These are phyloP conservation scores for Beauveria varroae DNA, from an alignment of 2,329 filamentous ascomycete species.

Conservation along the genomic window DNA sequence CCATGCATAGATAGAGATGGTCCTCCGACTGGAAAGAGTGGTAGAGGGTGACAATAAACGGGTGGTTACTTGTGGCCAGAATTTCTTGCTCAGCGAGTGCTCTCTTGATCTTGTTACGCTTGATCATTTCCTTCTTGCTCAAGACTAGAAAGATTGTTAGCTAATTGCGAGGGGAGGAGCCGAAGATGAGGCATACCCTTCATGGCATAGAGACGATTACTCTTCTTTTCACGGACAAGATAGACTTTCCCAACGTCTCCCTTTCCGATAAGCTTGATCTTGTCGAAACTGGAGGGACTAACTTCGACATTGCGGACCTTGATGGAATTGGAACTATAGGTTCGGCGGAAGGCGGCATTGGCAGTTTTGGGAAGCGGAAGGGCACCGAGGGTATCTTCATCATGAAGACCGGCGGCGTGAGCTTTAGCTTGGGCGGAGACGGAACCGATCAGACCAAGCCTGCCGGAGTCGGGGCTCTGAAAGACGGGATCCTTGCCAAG, in stretches of 20 bases:
- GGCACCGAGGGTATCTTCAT: slow-evolving; percentile 47
- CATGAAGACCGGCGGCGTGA: slow-evolving; percentile 32
- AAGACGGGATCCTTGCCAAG: slow-evolving; percentile 73
- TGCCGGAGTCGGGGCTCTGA: slow-evolving; percentile 38
- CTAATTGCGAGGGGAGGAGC: background rate
- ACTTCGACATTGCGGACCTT: slow-evolving; percentile 97
- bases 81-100: slow-evolving; percentile 97
- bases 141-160: slow-evolving; percentile 52
- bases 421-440: slow-evolving; percentile 21
- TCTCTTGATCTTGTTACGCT: slow-evolving; percentile 99
- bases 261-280: slow-evolving; percentile 99
- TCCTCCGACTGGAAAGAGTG: slow-evolving; percentile 99
- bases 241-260: slow-evolving; percentile 99
- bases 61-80: slow-evolving; percentile 94
- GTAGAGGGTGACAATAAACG: slow-evolving; percentile 97
- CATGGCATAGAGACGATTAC: slow-evolving; percentile 91
- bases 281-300: slow-evolving; percentile 91
- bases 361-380: slow-evolving; percentile 57
- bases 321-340: slow-evolving; percentile 98
- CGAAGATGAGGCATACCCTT: slow-evolving; percentile 59
- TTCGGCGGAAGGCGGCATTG: slow-evolving; percentile 75
- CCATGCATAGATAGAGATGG: slow-evolving; percentile 98
- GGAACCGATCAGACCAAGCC: slow-evolving; percentile 29
- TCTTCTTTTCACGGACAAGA: slow-evolving; percentile 96
- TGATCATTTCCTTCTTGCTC: slow-evolving; percentile 99